Percentiles rank a stretch among this genome's conserved stretches.
These are phyloP conservation scores for Triticum urartu DNA, from an alignment of 176 grass and related monocot genomes.

Conservation along the genomic window DNA sequence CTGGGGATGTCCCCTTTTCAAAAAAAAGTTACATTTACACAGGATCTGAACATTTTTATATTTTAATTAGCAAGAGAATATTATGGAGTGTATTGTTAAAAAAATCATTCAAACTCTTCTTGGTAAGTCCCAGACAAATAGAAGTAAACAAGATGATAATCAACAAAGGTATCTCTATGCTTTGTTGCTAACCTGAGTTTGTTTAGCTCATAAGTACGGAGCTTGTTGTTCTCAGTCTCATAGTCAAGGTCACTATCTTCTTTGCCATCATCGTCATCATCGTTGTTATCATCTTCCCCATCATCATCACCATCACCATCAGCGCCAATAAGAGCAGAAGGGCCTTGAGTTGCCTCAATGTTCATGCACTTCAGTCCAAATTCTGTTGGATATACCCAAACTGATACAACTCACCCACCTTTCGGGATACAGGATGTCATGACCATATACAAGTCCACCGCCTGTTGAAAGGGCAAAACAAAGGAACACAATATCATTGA, in stretches of 20 bases:
- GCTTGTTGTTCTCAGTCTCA: constrained; percentile 63
- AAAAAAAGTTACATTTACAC: background rate
- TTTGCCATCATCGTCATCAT: constrained; percentile 6
- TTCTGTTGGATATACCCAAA: constrained; percentile 74
- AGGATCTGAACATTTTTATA: background rate
- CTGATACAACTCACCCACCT: constrained; percentile 61
- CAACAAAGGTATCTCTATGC: background rate
- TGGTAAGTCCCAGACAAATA: background rate
- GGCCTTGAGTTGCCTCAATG: constrained; percentile 66
- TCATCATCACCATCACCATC: background rate
- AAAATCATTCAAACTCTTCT: background rate
- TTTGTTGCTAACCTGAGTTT: constrained; percentile 58
- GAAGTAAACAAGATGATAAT: background rate
- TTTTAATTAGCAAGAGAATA: background rate
- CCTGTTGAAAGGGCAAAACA: constrained; percentile 35
- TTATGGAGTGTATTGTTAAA: background rate
- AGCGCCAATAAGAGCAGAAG: constrained; percentile 54
- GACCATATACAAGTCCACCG: constrained; percentile 86
- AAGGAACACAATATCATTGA: constrained; percentile 6
- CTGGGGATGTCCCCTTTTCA: no score
- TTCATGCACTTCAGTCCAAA: constrained; percentile 84
- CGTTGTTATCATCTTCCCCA: no score
- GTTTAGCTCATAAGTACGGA: constrained; percentile 74
- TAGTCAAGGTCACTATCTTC: constrained; percentile 32
- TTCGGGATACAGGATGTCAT: constrained; percentile 78